Evolutionary conservation across 352 stramenopile species (phyloP).

Genomic region (Phytophthora ramorum): DNA sequence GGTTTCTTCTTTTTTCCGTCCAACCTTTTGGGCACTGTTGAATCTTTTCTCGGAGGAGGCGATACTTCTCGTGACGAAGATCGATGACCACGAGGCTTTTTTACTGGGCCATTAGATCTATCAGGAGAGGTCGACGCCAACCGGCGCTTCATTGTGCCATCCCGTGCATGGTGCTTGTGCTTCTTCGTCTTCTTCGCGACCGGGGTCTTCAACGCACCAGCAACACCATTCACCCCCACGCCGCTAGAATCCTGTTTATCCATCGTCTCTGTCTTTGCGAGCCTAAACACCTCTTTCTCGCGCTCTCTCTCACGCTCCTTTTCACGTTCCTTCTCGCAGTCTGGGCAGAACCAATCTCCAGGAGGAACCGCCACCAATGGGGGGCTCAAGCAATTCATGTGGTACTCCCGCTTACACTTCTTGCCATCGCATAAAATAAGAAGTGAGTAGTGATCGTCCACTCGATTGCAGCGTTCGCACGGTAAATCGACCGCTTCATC

Average conservation of each 20-base stretch:
- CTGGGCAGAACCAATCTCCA: constrained; percentile 83
- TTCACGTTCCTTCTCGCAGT: constrained; percentile 56
- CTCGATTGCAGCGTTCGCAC: constrained; percentile 84
- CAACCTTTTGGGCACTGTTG: constrained; percentile 43
- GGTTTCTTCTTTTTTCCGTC: constrained; percentile 48
- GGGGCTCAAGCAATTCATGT: constrained; percentile 85
- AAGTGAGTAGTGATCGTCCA: constrained; percentile 83
- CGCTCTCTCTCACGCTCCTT: constrained; percentile 53
- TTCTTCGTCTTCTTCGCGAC: constrained; percentile 58
- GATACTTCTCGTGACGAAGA: constrained; percentile 58
- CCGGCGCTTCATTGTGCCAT: constrained; percentile 64
- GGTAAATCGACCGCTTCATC: constrained; percentile 75
- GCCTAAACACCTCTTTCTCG: constrained; percentile 44
- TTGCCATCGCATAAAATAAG: constrained; percentile 87
- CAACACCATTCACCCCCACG: constrained; percentile 25
- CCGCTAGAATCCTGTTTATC: constrained; percentile 25
- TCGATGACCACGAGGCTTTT: constrained; percentile 52
- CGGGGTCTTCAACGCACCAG: constrained; percentile 23
- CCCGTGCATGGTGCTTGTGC: constrained; percentile 63
- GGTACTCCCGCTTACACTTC: constrained; percentile 85
- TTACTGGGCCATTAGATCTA: constrained; percentile 35
- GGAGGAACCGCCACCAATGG: constrained; percentile 66
- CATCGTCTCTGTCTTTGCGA: constrained; percentile 35
- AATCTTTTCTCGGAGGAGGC: constrained; percentile 37
- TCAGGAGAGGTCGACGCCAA: constrained; percentile 55